Evolutionary conservation across 495 filamentous ascomycete genomes (phyloP), one percentile per base, ranked within the genome.

Genomic region (Antarctomyces pellizariae): DNA sequence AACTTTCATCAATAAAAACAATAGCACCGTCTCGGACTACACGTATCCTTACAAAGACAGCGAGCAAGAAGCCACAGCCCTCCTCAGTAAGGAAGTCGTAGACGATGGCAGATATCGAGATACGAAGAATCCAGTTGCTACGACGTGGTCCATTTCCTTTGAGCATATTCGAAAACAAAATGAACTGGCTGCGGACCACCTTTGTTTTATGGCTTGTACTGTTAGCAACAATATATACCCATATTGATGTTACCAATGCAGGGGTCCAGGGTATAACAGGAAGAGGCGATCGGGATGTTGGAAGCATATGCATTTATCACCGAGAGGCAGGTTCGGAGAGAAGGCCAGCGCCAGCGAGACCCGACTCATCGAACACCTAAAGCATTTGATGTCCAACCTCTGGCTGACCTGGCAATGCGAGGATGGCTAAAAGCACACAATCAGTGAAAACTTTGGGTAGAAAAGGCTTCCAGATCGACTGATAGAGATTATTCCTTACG

Each of bases 121-220:
- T 28, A 36, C 20, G 23, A 20, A 36, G 12, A 32, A 40, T 29
- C 21, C 34, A n/a, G 31, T 39, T 13, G 28, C 31, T 6, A 33
- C 10, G 15, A 30, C 26, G 26, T 24, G 35, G 31, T 3, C 37
- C 1, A 52, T 59, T 0, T 62, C 59, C 0, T 59, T 66, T 26
- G 29, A 46, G 0, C 51, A 62, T 31, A 56, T 65, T 8, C 42
- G 24, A n/a, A 25, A 42, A 4, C 31, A 29, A 1, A 28, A 52
- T 25, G 30, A 14, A 0, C 10, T 52, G 0, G 54, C 59, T 0
- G 38, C 46, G 0, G 37, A 52, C 0, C 48, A 48, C 26, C 36
- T 65, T 1, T 44, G 38, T 0, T 47, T 56, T 20, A 53, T 64
- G 33, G 30, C 56, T 1, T 56, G 46, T 24, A 25, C 64, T 2